These are phyloP conservation scores for Talaromyces atroroseus DNA, from an alignment of 2,329 filamentous ascomycete species.

Conservation along the genomic window DNA sequence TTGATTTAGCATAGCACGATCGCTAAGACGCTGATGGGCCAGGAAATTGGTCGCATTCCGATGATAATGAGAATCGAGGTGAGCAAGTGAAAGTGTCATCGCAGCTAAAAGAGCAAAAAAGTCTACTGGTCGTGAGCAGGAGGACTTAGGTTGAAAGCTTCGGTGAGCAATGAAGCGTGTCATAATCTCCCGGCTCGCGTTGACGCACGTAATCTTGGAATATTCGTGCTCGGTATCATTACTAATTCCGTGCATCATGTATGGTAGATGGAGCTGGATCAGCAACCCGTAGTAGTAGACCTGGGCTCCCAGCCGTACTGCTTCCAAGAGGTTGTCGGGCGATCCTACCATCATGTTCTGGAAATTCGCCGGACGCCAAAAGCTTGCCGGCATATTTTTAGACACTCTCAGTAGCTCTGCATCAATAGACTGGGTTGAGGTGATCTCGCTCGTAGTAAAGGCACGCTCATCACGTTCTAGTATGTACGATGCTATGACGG, in stretches of 20 bases:
- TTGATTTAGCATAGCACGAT: slow-evolving; percentile 35
- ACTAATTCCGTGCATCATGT: slow-evolving; percentile 24
- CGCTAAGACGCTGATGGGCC: slow-evolving; percentile 34
- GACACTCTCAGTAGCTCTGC: slow-evolving; percentile 27
- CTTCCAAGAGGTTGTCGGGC: slow-evolving; percentile 24
- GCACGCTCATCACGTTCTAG: slow-evolving; percentile 33
- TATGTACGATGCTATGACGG: slow-evolving; percentile 31
- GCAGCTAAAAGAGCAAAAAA: slow-evolving; percentile 36
- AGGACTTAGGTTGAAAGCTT: slow-evolving; percentile 24
- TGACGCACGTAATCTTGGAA: slow-evolving; percentile 33
- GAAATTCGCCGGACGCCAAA: slow-evolving; percentile 32
- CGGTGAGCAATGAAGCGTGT: slow-evolving; percentile 32
- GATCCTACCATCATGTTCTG: slow-evolving; percentile 13
- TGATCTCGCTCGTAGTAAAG: slow-evolving; percentile 18
- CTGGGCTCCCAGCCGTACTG: slow-evolving; percentile 30
- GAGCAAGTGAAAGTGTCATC: slow-evolving; percentile 35
- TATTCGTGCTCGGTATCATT: slow-evolving; percentile 24
- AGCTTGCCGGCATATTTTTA: slow-evolving; percentile 27
- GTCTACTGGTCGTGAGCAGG: slow-evolving; percentile 32
- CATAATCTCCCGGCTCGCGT: slow-evolving; percentile 36
- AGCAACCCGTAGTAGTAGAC: slow-evolving; percentile 37
- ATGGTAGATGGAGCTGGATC: slow-evolving; percentile 39
- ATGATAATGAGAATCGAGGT: slow-evolving; percentile 28
- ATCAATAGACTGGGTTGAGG: slow-evolving; percentile 29
- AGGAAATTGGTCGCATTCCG: slow-evolving; percentile 22